Base-by-base conservation (phyloP, 2,329 filamentous ascomycete genomes). In the Karstenula rhodostoma region DNA sequence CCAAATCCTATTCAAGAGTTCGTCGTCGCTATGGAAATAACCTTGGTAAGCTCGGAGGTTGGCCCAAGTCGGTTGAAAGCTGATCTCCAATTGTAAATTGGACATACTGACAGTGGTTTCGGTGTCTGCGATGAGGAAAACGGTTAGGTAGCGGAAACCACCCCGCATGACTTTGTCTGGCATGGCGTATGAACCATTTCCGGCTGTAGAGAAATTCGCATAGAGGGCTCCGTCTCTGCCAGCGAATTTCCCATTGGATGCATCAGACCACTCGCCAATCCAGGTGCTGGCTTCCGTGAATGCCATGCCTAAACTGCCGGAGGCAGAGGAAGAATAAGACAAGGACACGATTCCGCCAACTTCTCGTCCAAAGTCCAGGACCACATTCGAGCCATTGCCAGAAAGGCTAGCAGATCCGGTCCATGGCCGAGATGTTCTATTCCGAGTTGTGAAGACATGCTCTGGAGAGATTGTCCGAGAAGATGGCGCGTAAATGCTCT, bases 341-440 rank as follows among this genome's bases (percentile, higher is more conserved):
- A 88, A 65, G 3, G 80, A 82, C 5, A 84, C 74, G 57, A 87
- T 82, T 5, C 86, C 86, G 40, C 85, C 86, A 5, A 88, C 84
- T 68, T 87, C 84, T 25, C 81, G 77, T 4, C 85, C 85, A 68
- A 88, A 88, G 70, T 88, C 86, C 58, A 86, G 85, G 1, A 87
- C 82, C 1, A 86, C 70, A n/a, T 79, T 77, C 3, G 83, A 85
- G 12, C 82, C 84, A 67, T 87, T 86, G 12, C 80, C 78, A 9
- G 65, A 63, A 5, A 84, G 69, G 1, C 65, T 68, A 2, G 70
- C 68, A 15, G 62, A 46, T 46, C 73, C 66, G 6, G 73, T 58
- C 69, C 78, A 77, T 43, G 62, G 32, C 5, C 71, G 71, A 40
- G 60, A 50, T 27, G 63, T 72, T 49, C 67, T 77, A 57, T 68